phyloP scores from a whole-genome alignment of 108 stramenopile species.

The Cyclostephanos invisitatus region DNA sequence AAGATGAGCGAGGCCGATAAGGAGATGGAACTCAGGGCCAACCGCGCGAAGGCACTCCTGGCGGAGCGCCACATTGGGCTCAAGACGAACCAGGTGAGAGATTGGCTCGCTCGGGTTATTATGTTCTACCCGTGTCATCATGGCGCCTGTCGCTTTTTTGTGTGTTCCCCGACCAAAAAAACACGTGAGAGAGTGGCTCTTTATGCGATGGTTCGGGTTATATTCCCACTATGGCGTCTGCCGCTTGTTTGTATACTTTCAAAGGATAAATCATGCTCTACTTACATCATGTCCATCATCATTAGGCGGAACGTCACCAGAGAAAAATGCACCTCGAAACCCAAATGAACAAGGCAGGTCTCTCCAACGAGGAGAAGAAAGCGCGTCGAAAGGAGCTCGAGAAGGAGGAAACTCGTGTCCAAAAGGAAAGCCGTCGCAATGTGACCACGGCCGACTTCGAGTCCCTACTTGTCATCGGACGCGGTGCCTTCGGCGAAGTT shows the following conservation, averaged over 20 bases:
- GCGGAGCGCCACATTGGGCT: constrained; percentile 79
- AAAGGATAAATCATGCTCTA: too few species aligned
- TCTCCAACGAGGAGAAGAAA: constrained; percentile 84
- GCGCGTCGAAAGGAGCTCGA: constrained; percentile 70
- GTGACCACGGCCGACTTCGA: constrained; percentile 91
- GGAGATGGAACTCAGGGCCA: constrained; percentile 88
- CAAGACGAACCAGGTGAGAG: constrained; percentile 74
- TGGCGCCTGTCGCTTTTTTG: background rate
- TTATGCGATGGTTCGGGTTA: too few species aligned
- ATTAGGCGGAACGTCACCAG: constrained; percentile 68
- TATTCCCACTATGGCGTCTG: too few species aligned
- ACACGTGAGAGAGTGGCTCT: too few species aligned
- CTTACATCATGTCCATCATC: background rate
- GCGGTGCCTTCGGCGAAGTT: constrained; percentile 98
- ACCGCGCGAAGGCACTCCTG: constrained; percentile 85
- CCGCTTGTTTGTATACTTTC: too few species aligned
- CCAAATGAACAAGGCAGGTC: constrained; percentile 71
- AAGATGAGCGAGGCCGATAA: constrained; percentile 87
- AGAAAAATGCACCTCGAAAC: constrained; percentile 87
- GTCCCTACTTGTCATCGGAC: constrained; percentile 88
- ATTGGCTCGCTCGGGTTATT: background rate
- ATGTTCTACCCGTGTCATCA: background rate
- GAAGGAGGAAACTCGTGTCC: constrained; percentile 78
- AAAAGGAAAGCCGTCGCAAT: constrained; percentile 78
- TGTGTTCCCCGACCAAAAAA: background rate